These are phyloP conservation scores for Phaeosphaeriaceae sp. DNA, from an alignment of 2,329 filamentous ascomycete genomes.

Conservation along the genomic window DNA sequence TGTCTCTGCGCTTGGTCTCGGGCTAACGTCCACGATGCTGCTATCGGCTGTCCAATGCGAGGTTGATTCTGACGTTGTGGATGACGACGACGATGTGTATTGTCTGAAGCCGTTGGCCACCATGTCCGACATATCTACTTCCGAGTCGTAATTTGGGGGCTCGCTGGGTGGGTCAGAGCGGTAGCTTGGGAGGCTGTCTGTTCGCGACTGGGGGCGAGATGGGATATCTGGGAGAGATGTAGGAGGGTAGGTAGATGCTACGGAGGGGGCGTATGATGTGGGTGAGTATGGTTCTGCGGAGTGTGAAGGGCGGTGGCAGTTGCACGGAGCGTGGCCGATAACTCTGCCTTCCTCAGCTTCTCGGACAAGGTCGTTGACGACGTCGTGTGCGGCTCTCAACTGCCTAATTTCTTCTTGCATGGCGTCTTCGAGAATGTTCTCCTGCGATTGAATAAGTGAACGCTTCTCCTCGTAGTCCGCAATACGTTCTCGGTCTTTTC, in stretches of 20 bases:
- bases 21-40: slow-evolving; percentile 48
- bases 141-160: slow-evolving; percentile 53
- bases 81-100: slow-evolving; percentile 38
- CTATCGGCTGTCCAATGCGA: slow-evolving; percentile 47
- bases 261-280: slow-evolving; percentile 33
- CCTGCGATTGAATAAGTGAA: slow-evolving; percentile 54
- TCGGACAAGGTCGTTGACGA: slow-evolving; percentile 57
- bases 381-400: slow-evolving; percentile 59
- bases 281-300: too few relatives aligned
- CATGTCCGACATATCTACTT: slow-evolving; percentile 44
- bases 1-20: slow-evolving; percentile 47
- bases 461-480: slow-evolving; percentile 60
- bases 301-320: too few relatives aligned
- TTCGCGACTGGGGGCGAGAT: slow-evolving; percentile 46
- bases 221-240: slow-evolving; percentile 40
- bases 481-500: slow-evolving; percentile 38
- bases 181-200: slow-evolving; percentile 54
- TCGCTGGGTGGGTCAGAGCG: slow-evolving; percentile 46
- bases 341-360: slow-evolving; percentile 47
- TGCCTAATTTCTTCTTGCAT: slow-evolving; percentile 56
- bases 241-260: slow-evolving; percentile 39
- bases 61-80: slow-evolving; percentile 21
- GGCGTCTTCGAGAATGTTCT: slow-evolving; percentile 53
- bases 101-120: slow-evolving; percentile 53
- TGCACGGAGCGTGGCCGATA: slow-evolving; percentile 10